Evolutionary conservation across 1,284 basidiomycete species (phyloP).

Genomic region (Irpex lacteus): DNA sequence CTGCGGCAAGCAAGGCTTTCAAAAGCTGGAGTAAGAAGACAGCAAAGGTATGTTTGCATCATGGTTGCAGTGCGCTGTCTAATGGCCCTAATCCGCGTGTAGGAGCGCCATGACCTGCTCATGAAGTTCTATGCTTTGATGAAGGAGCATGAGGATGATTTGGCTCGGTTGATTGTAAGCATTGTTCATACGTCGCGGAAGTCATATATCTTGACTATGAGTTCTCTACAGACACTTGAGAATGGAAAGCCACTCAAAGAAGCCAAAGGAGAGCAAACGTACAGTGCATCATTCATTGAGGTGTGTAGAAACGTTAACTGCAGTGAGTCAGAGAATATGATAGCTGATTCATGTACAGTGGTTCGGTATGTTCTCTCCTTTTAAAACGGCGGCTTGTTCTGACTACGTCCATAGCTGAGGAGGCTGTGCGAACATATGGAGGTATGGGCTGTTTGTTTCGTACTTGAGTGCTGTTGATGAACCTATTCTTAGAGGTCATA

Average conservation of each 20-base stretch:
- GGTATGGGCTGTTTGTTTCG: slow-evolving; percentile 28
- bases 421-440: slow-evolving; percentile 84
- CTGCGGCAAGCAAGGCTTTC: slow-evolving; percentile 75
- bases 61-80: background rate
- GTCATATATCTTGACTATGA: background rate
- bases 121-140: slow-evolving; percentile 73
- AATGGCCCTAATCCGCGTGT: background rate
- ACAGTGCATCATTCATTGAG: slow-evolving; percentile 84
- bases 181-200: background rate
- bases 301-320: slow-evolving; percentile 38
- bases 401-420: slow-evolving; percentile 58
- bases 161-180: slow-evolving; percentile 76
- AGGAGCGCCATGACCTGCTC: slow-evolving; percentile 80
- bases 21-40: slow-evolving; percentile 81
- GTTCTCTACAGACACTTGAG: slow-evolving; percentile 68
- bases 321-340: background rate
- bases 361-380: slow-evolving; percentile 56
- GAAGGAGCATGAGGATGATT: slow-evolving; percentile 78
- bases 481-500: slow-evolving; percentile 62
- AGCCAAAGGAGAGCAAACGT: slow-evolving; percentile 78
- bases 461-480: background rate
- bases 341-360: slow-evolving; percentile 43
- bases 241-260: slow-evolving; percentile 89
- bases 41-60: slow-evolving; percentile 48
- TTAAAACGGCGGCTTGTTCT: background rate